phyloP scores from a whole-genome alignment of 257 asterid genomes.

The Penstemon newberryi region DNA sequence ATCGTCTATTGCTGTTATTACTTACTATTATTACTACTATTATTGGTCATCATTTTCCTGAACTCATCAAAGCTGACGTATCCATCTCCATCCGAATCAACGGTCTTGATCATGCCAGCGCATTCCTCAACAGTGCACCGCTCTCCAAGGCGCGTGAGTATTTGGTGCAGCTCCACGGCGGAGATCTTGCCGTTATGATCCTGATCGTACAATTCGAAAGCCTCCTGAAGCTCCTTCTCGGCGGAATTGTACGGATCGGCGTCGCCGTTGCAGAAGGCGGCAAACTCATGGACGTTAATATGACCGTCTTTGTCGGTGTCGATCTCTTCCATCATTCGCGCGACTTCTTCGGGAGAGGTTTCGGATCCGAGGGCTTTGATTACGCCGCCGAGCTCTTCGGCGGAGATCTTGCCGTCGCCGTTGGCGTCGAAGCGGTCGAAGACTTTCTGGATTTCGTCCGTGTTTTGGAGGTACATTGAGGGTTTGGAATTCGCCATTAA shows the following conservation, averaged over 20 bases:
- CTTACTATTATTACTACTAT: neutral
- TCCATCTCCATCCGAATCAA: constrained; percentile 85
- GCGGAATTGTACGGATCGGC: constrained; percentile 35
- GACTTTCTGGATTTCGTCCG: constrained; percentile 49
- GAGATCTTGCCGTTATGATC: constrained; percentile 82
- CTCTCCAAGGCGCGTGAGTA: constrained; percentile 77
- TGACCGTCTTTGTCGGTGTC: constrained; percentile 87
- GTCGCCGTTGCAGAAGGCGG: constrained; percentile 55
- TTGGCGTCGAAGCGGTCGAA: constrained; percentile 81
- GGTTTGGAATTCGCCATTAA: constrained; percentile 28
- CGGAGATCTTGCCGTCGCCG: constrained; percentile 84
- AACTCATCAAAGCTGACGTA: constrained; percentile 70
- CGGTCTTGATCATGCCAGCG: constrained; percentile 67
- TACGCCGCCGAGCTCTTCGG: constrained; percentile 65
- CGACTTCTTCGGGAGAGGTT: constrained; percentile 52
- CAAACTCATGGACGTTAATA: constrained; percentile 68
- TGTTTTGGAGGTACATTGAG: constrained; percentile 49
- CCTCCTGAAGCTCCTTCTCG: constrained; percentile 69
- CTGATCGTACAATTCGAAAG: constrained; percentile 82
- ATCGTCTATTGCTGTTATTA: too few species aligned
- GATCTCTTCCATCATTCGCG: constrained; percentile 62
- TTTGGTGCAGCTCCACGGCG: constrained; percentile 65
- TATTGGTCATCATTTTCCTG: constrained; percentile 72
- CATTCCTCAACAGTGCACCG: constrained; percentile 61
- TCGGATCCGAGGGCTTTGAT: constrained; percentile 66